Percentiles rank a stretch among this genome's conserved stretches.
Evolutionary conservation across 805 yeast genomes (phyloP).

Genomic region (Hanseniaspora pseudoguilliermondii): DNA sequence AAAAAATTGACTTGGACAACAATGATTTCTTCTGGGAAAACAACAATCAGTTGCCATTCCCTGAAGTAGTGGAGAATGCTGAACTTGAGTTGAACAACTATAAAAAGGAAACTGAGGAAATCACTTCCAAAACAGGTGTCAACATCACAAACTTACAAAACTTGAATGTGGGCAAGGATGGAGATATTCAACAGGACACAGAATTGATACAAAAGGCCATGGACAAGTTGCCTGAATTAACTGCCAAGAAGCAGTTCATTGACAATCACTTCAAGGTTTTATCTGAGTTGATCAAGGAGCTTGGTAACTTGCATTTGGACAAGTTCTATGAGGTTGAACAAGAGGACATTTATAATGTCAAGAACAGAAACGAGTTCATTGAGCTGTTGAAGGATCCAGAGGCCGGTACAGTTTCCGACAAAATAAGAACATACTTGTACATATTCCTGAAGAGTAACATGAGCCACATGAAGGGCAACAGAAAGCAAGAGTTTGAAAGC

Average conservation of each 20-base stretch:
- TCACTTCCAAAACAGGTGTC: constrained; percentile 62
- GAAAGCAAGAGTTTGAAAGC: constrained; percentile 4
- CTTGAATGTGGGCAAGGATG: constrained; percentile 20
- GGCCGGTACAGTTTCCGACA: constrained; percentile 60
- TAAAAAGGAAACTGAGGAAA: constrained; percentile 75
- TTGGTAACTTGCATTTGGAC: constrained; percentile 79
- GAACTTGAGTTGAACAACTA: constrained; percentile 70
- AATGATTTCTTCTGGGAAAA: constrained; percentile 83
- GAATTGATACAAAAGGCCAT: constrained; percentile 72
- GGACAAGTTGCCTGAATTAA: constrained; percentile 80
- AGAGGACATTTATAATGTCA: constrained; percentile 42
- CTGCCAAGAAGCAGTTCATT: constrained; percentile 72
- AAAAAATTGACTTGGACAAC: constrained; percentile 79
- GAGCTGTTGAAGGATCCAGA: constrained; percentile 42
- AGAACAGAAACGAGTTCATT: constrained; percentile 43
- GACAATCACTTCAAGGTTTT: constrained; percentile 96
- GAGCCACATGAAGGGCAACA: constrained; percentile 23
- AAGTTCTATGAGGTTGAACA: constrained; percentile 91
- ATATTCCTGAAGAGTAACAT: constrained; percentile 42
- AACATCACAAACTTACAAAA: constrained; percentile 66
- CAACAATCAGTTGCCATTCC: constrained; percentile 82
- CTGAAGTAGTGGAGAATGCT: constrained; percentile 96
- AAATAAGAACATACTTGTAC: constrained; percentile 80
- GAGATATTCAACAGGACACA: constrained; percentile 34
- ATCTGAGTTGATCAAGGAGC: constrained; percentile 65